These are phyloP conservation scores for Adansonia rubrostipa DNA, from an alignment of 441 rosid genomes.

Conservation along the genomic window DNA sequence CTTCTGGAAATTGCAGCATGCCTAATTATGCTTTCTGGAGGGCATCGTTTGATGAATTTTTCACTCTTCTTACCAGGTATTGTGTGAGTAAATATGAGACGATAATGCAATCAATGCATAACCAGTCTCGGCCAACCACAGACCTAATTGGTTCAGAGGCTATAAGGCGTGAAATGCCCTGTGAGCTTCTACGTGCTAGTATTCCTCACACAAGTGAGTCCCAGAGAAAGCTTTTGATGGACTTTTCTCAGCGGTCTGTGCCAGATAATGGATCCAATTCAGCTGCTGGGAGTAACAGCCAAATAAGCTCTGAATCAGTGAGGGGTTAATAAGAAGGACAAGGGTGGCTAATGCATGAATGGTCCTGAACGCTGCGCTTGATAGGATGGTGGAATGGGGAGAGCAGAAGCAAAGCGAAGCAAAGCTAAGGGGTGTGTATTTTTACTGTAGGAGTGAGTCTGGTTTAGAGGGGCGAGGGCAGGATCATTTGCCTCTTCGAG, in stretches of 20 bases:
- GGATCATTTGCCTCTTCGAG: background rate
- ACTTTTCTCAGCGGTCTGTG: slow-evolving; percentile 58
- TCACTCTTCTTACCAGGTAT: slow-evolving; percentile 1
- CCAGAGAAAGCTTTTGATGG: slow-evolving; percentile 75
- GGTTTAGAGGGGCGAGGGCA: background rate
- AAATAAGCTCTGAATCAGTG: slow-evolving; percentile 70
- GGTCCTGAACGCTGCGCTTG: background rate
- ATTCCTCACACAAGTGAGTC: slow-evolving; percentile 81
- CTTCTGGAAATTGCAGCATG: slow-evolving; percentile 48
- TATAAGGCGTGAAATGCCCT: slow-evolving; percentile 90
- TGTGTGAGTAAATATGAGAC: background rate
- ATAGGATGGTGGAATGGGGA: background rate
- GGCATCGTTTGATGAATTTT: slow-evolving; percentile 70
- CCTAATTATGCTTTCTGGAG: slow-evolving; percentile 83
- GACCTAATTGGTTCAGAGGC: slow-evolving; percentile 69
- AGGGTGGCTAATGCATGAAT: background rate
- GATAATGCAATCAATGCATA: slow-evolving; percentile 1
- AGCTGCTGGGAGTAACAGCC: slow-evolving; percentile 49
- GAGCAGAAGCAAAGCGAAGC: background rate
- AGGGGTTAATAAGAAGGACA: slow-evolving; percentile 44
- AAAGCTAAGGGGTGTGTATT: background rate
- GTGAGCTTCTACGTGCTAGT: slow-evolving; percentile 89
- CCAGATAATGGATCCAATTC: slow-evolving; percentile 44
- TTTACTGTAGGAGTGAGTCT: background rate
- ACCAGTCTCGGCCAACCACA: slow-evolving; percentile 43